Evolutionary conservation across 2,329 filamentous ascomycete species (phyloP).

Genomic region (Phoma herbarum): DNA sequence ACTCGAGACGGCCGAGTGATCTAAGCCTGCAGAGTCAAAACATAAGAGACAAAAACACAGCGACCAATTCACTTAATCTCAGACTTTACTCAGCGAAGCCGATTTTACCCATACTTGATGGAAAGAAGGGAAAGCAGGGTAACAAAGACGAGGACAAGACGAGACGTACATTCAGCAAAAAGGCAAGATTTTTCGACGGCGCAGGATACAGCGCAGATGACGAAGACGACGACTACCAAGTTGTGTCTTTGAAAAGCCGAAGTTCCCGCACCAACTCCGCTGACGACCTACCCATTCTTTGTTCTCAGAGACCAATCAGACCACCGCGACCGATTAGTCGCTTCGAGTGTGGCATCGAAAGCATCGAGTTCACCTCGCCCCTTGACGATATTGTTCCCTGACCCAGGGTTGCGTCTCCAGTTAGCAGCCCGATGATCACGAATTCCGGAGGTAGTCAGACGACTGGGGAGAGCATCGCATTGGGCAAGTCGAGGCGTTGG

Average conservation of each 20-base stretch:
- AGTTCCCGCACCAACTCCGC: constrained; percentile 1
- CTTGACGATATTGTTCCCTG: background rate
- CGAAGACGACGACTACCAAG: background rate
- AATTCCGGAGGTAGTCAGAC: background rate
- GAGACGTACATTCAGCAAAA: background rate
- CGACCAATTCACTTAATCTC: background rate
- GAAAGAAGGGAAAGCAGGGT: background rate
- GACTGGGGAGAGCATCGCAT: background rate
- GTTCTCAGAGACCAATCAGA: background rate
- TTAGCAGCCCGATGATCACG: background rate
- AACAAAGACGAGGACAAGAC: background rate
- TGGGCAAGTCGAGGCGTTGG: constrained; percentile 3
- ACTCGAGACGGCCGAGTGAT: background rate
- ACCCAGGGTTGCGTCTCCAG: background rate
- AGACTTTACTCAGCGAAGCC: background rate
- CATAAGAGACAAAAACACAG: background rate
- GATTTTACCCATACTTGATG: background rate
- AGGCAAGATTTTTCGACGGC: constrained; percentile 7
- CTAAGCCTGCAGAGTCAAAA: background rate
- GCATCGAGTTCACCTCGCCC: constrained; percentile 9
- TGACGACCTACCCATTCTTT: background rate
- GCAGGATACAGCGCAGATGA: background rate
- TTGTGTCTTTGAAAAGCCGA: too few species aligned
- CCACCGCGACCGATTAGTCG: background rate
- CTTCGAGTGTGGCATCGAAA: constrained; percentile 8